These are phyloP conservation scores for Oleoguttula mirabilis DNA, from an alignment of 495 filamentous ascomycete genomes.

Conservation along the genomic window DNA sequence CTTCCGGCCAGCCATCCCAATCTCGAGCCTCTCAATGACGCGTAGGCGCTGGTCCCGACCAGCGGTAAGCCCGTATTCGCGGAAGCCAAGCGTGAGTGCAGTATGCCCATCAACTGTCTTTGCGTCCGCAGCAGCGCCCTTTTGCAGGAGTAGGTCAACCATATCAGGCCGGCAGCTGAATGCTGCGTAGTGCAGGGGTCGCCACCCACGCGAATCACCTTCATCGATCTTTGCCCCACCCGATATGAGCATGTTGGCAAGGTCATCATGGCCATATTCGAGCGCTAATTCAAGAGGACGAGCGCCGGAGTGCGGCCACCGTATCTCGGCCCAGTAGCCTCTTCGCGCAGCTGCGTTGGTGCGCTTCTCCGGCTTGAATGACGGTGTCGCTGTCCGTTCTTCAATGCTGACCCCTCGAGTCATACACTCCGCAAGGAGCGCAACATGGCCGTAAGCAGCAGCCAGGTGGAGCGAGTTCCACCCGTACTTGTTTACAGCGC, in stretches of 20 bases:
- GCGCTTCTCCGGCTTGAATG: constrained; percentile 19
- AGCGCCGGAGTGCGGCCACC: constrained; percentile 23
- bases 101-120: constrained; percentile 16
- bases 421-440: constrained; percentile 18
- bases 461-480: constrained; percentile 26
- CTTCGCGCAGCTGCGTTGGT: constrained; percentile 19
- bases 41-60: not conserved
- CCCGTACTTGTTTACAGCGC: constrained; percentile 19
- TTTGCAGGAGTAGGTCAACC: constrained; percentile 14
- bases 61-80: constrained; percentile 5
- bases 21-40: constrained; percentile 7
- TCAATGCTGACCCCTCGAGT: constrained; percentile 18
- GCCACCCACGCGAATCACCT: constrained; percentile 17
- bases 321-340: constrained; percentile 25
- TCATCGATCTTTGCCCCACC: constrained; percentile 22
- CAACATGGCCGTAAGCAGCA: constrained; percentile 21
- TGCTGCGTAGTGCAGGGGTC: constrained; percentile 21
- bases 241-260: constrained; percentile 20
- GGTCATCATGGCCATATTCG: constrained; percentile 21
- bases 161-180: constrained; percentile 14
- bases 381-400: constrained; percentile 20
- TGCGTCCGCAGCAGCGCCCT: constrained; percentile 7
- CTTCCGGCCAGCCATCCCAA: constrained; percentile 1
- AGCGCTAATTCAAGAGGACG: constrained; percentile 23
- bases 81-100: constrained; percentile 13